These are phyloP conservation scores for Podila epigama DNA, from an alignment of 192 early-diverging fungal species.

Conservation along the genomic window DNA sequence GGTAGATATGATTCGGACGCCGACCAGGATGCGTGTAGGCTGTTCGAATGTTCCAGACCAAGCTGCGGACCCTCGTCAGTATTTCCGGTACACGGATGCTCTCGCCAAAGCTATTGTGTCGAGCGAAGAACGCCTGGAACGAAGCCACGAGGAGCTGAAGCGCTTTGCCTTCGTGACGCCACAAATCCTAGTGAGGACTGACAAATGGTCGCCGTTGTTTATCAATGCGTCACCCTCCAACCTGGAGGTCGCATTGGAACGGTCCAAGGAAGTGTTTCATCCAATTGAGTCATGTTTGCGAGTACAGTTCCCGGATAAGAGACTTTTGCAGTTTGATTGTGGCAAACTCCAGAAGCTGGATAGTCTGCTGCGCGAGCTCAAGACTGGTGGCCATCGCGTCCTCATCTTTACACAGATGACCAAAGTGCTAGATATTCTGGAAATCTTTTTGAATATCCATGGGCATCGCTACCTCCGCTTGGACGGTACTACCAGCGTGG, in stretches of 20 bases:
- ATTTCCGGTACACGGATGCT: conserved; percentile 38
- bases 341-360: conserved; percentile 75
- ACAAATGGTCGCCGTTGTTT: conserved; percentile 15
- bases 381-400: conserved; percentile 66
- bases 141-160: conserved; percentile 55
- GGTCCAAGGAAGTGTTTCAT: conserved; percentile 63
- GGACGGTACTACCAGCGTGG: conserved; percentile 67
- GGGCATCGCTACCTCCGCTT: conserved; percentile 68
- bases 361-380: conserved; percentile 59
- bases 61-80: conserved; percentile 35
- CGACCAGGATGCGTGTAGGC: conserved; percentile 11
- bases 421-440: conserved; percentile 68
- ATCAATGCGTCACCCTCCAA: conserved; percentile 16
- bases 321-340: conserved; percentile 85
- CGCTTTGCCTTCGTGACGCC: conserved; percentile 70
- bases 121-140: conserved; percentile 44
- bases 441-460: conserved; percentile 74
- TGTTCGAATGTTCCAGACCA: conserved; percentile 25
- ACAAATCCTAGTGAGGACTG: conserved; percentile 43
- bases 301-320: conserved; percentile 86
- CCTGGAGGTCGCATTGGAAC: conserved; percentile 8
- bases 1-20: conserved; percentile 32
- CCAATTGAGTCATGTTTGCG: conserved; percentile 66
- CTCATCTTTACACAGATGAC: conserved; percentile 78
- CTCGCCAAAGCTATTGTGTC: conserved; percentile 43